These are phyloP conservation scores for Perkinsus chesapeaki DNA, from an alignment of 169 alveolate species.

Conservation along the genomic window DNA sequence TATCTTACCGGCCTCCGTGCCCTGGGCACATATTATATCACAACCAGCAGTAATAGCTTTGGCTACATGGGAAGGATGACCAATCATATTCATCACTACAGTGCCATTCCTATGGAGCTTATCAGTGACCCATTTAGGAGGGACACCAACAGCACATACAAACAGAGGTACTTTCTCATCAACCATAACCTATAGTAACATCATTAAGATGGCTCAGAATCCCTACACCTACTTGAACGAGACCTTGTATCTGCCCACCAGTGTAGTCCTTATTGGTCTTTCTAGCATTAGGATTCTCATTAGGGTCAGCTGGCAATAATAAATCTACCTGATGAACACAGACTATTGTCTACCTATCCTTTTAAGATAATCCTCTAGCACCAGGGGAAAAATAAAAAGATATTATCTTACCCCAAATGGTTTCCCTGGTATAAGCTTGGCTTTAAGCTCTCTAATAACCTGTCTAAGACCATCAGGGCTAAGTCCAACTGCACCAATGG, in stretches of 20 bases:
- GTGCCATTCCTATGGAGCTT: conserved; percentile 10
- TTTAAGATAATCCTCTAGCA: no score
- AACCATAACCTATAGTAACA: background rate
- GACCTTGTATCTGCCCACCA: background rate
- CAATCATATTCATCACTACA: conserved; percentile 26
- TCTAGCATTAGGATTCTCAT: background rate
- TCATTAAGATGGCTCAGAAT: background rate
- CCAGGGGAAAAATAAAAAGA: no score
- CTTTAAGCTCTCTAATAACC: background rate
- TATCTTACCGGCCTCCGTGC: conserved; percentile 16
- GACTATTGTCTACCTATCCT: background rate
- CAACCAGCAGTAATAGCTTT: conserved; percentile 33
- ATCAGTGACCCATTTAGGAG: conserved; percentile 22
- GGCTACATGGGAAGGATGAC: conserved; percentile 24
- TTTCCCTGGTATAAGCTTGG: background rate
- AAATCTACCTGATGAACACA: background rate
- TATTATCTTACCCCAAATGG: background rate
- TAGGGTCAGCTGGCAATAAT: background rate
- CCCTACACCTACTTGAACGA: background rate
- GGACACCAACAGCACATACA: conserved; percentile 38
- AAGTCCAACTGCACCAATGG: background rate
- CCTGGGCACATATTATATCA: conserved; percentile 35
- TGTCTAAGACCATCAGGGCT: background rate
- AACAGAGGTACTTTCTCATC: conserved; percentile 12
- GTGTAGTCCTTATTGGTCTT: background rate